Base-by-base conservation (phyloP, 2,329 filamentous ascomycete genomes). In the Tolypocladium paradoxum region DNA sequence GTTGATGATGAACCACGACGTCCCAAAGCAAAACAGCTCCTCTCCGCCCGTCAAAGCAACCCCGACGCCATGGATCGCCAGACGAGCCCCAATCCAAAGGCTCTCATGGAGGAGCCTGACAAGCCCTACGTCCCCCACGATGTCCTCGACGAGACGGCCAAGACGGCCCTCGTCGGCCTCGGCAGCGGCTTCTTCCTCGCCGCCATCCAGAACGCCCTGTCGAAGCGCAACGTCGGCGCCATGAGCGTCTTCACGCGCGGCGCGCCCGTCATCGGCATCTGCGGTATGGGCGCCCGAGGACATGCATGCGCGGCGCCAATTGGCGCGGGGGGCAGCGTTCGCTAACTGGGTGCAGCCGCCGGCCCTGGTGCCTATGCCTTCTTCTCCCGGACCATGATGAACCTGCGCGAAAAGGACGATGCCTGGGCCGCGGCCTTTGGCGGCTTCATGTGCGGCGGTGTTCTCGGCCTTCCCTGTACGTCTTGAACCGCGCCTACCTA, bases 391-490 rank as follows among this genome's bases (percentile, higher is more conserved):
- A 87, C 88, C 49, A 78, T 86, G 47, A 88, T 89, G 69, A 96
- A 96, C 73, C 75, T 96, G 60, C 85, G 90, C 64, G 79, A 90
- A 71, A 90, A 87, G 74, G 82, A 96, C 55, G 91, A 96, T 67
- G 75, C 77, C 60, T 85, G 80, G 73, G 93, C 91, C 70, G 75
- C 84, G 53, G 80, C 82, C 40, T 75, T 90, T 56, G 90, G 84
- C 59, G 89, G 90, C 53, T 90, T 93, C 70, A 74, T 87, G 50
- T 83, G 80, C 49, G 91, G 91, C 59, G 76, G 83, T 45, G 76
- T 89, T 52, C 65, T 91, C 47, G 91, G 90, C 52, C 68, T 95
- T 54, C 76, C 77, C 63, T 79, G 90, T 95, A 79, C 54, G 82
- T 64, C 49, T n/a, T 56, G 14, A 37, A 52, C 34, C 35, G 16